These are phyloP conservation scores for Amanita phalloides DNA, from an alignment of 768 basidiomycete genomes.

Conservation along the genomic window DNA sequence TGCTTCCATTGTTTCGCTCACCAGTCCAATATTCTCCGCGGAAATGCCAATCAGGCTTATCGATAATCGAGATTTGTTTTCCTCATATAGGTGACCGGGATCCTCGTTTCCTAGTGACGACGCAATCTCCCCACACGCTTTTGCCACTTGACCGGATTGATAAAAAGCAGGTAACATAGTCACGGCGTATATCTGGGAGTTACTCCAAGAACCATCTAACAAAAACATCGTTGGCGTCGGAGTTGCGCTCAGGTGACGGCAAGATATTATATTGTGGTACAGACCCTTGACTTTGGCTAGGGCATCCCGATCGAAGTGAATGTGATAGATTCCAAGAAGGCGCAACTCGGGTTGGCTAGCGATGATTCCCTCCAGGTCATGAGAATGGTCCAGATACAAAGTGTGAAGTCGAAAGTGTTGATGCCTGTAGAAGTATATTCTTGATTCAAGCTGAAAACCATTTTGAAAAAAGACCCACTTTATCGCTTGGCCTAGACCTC, in stretches of 20 bases:
- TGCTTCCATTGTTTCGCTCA: neutral
- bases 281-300: neutral
- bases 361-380: neutral
- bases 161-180: neutral
- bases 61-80: neutral
- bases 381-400: neutral
- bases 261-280: neutral
- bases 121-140: neutral
- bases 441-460: neutral
- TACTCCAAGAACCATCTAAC: neutral
- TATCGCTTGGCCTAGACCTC: neutral
- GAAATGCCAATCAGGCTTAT: neutral
- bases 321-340: neutral
- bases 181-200: too few relatives aligned
- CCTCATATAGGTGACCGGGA: neutral
- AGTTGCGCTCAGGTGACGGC: neutral
- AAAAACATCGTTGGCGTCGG: neutral
- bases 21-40: neutral
- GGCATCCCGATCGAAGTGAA: neutral
- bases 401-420: neutral
- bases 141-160: neutral
- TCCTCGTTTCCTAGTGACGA: neutral
- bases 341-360: neutral
- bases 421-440: neutral
- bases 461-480: neutral